These are phyloP conservation scores for Asterionellopsis glacialis DNA, from an alignment of 108 stramenopile genomes.

Conservation along the genomic window DNA sequence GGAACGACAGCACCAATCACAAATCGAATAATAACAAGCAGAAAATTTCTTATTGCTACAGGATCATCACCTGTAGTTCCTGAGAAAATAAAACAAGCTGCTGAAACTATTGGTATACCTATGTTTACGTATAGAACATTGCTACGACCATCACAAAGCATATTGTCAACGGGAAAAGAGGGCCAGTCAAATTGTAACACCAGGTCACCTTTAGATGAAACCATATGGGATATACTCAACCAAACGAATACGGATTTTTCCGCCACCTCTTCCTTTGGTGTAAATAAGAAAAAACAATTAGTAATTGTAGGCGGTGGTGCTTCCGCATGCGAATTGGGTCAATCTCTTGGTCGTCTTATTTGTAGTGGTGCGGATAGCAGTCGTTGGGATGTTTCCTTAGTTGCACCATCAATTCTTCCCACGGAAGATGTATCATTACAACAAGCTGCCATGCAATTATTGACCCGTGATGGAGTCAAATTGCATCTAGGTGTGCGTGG, in stretches of 20 bases:
- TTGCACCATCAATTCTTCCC: slow-evolving; percentile 21
- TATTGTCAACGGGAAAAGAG: too few relatives aligned
- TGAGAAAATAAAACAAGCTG: slow-evolving; percentile 6
- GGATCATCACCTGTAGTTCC: slow-evolving; percentile 42
- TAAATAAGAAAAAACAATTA: slow-evolving; percentile 18
- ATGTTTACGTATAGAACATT: slow-evolving; percentile 28
- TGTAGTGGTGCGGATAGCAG: too few relatives aligned
- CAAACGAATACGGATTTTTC: neutral
- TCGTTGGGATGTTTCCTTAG: neutral
- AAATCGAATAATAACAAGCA: neutral
- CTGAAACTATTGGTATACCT: slow-evolving; percentile 15
- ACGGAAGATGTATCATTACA: slow-evolving; percentile 17
- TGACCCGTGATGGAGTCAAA: slow-evolving; percentile 11
- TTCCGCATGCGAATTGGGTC: slow-evolving; percentile 36
- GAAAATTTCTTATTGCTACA: slow-evolving; percentile 35
- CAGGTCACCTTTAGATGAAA: slow-evolving; percentile 2
- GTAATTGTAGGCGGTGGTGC: slow-evolving; percentile 45
- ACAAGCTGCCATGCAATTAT: slow-evolving; percentile 15
- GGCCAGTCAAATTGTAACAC: too few relatives aligned
- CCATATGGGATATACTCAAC: slow-evolving; percentile 4
- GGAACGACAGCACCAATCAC: neutral
- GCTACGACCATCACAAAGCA: slow-evolving; percentile 22
- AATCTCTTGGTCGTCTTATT: slow-evolving; percentile 26
- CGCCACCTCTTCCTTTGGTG: too few relatives aligned
- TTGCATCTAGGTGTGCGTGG: slow-evolving; percentile 6